Evolutionary conservation across 441 rosid species (phyloP).

Genomic region (Jatropha multifida): DNA sequence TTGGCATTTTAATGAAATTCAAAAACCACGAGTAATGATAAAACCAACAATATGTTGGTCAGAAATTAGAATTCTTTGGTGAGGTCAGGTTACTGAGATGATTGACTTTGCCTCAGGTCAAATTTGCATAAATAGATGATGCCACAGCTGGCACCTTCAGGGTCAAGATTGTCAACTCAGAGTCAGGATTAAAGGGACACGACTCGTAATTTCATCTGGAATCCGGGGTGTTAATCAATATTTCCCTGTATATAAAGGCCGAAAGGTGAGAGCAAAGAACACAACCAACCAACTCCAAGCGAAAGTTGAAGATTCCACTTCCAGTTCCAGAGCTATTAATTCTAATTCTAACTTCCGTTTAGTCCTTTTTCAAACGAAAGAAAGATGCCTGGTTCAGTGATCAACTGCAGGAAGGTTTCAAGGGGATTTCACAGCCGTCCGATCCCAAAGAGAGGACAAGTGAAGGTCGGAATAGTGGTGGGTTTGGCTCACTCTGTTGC

Average conservation of each 20-base stretch:
- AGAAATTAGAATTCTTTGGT: too few relatives aligned
- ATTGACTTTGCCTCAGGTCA: neutral
- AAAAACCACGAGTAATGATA: neutral
- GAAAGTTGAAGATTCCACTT: too few relatives aligned
- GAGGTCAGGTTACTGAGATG: neutral
- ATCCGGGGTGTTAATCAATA: neutral
- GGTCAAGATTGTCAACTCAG: constrained; percentile 24
- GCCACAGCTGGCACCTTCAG: neutral
- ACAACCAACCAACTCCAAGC: neutral
- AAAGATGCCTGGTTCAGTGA: constrained; percentile 32
- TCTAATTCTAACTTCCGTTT: too few relatives aligned
- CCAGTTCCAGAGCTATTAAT: too few relatives aligned
- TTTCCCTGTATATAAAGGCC: neutral
- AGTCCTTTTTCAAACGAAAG: neutral
- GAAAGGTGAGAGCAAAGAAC: too few relatives aligned
- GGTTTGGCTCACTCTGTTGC: constrained; percentile 51
- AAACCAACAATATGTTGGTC: neutral
- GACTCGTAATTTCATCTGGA: constrained; percentile 5
- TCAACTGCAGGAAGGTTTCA: constrained; percentile 29
- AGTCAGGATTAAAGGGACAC: neutral
- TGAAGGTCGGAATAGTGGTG: constrained; percentile 53
- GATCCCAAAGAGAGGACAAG: constrained; percentile 61
- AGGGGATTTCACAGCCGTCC: constrained; percentile 42
- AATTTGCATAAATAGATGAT: too few relatives aligned
- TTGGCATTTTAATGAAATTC: too few relatives aligned